phyloP scores from a whole-genome alignment of 2,329 filamentous ascomycete genomes.

The Magnaporthiopsis rhizophila region DNA sequence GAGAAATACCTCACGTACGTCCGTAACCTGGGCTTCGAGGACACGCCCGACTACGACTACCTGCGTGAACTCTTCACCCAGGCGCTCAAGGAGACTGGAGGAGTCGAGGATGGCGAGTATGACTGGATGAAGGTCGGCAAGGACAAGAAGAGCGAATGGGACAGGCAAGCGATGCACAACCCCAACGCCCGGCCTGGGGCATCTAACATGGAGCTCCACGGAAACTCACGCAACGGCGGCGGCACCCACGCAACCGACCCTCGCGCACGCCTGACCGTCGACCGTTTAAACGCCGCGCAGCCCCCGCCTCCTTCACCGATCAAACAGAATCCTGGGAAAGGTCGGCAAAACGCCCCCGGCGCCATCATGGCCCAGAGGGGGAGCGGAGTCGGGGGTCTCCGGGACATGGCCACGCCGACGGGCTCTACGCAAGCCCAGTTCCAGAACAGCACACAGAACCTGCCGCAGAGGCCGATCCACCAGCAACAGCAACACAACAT shows the following conservation, averaged over 20 bases:
- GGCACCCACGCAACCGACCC: constrained; percentile 49
- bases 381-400: constrained; percentile 64
- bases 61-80: constrained; percentile 85
- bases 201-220: constrained; percentile 78
- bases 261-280: constrained; percentile 60
- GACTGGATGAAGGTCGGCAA: constrained; percentile 99
- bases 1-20: constrained; percentile 97
- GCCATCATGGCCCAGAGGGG: constrained; percentile 67
- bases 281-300: constrained; percentile 91
- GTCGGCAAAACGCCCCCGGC: constrained; percentile 71
- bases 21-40: constrained; percentile 95
- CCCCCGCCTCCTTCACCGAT: constrained; percentile 80
- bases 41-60: constrained; percentile 97
- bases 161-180: constrained; percentile 65
- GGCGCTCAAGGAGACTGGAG: constrained; percentile 76
- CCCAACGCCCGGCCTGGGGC: constrained; percentile 71
- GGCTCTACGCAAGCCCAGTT: constrained; percentile 94
- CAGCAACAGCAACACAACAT: constrained; percentile 50
- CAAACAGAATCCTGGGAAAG: constrained; percentile 67
- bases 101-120: constrained; percentile 96
- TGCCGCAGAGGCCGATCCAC: constrained; percentile 58
- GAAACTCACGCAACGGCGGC: constrained; percentile 57
- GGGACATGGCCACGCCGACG: constrained; percentile 75
- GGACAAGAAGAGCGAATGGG: constrained; percentile 70
- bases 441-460: constrained; percentile 88